A percentile compares a stretch with the other conserved stretches of the same genome.
Conservation (phyloP, 345 rosid genomes). For the Iberis pinnata region DNA sequence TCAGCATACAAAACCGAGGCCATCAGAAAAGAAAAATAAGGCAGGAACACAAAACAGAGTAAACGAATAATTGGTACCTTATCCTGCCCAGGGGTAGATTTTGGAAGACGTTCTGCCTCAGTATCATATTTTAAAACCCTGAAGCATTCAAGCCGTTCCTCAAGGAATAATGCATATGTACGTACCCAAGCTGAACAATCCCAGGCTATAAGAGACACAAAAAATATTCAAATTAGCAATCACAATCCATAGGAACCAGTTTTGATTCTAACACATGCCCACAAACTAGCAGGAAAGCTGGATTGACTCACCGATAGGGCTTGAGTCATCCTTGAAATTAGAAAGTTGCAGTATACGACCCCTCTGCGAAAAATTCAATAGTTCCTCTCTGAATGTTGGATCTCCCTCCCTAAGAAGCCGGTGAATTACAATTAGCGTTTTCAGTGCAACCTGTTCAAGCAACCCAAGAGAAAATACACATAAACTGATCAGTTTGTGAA, state of each 20-base stretch:
- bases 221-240: background rate
- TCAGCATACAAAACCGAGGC: background rate
- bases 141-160: background rate
- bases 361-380: conserved; percentile 50
- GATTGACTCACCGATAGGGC: conserved; percentile 46
- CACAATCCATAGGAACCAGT: background rate
- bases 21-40: background rate
- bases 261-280: background rate
- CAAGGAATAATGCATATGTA: background rate
- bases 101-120: background rate
- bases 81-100: background rate
- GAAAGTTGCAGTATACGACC: conserved; percentile 68
- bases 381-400: conserved; percentile 16
- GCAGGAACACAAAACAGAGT: background rate
- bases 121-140: background rate
- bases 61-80: background rate
- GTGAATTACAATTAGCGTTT: conserved; percentile 44
- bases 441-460: background rate
- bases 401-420: conserved; percentile 75
- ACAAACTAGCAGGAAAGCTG: background rate
- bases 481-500: background rate
- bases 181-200: background rate
- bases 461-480: no score
- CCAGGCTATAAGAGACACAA: background rate
- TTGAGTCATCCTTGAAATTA: conserved; percentile 81